Evolutionary conservation across 2,329 filamentous ascomycete genomes (phyloP).

Genomic region (Talaromyces sp.): DNA sequence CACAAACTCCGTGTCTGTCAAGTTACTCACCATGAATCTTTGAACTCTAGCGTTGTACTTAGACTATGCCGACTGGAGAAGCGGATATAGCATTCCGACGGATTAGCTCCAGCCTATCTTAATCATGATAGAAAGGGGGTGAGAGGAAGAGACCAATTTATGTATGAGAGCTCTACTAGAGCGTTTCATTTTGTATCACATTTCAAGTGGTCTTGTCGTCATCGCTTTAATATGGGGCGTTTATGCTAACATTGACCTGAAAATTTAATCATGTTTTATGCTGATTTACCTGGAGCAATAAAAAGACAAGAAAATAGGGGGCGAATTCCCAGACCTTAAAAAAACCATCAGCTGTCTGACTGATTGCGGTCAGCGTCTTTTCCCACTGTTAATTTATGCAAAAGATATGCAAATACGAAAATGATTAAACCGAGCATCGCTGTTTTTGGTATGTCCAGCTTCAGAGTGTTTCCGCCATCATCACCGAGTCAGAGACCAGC

Average conservation of each 20-base stretch:
- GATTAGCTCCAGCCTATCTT: neutral
- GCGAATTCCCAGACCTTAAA: neutral
- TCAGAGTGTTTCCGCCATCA: neutral
- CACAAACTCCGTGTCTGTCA: neutral
- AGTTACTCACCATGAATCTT: neutral
- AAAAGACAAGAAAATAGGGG: neutral
- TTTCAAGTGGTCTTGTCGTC: neutral
- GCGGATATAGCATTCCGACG: neutral
- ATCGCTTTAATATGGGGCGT: neutral
- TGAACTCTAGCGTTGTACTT: neutral
- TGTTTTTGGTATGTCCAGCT: neutral
- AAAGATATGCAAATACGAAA: neutral
- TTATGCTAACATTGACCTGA: neutral
- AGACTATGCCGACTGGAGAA: neutral
- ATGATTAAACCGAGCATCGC: constrained; percentile 1
- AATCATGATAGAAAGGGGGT: neutral
- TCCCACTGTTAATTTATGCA: neutral
- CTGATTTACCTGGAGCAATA: neutral
- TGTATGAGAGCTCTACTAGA: neutral
- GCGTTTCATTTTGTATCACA: neutral
- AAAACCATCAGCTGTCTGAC: neutral
- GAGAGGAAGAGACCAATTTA: neutral
- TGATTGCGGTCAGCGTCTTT: neutral
- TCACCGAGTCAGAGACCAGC: constrained; percentile 32
- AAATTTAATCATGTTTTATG: neutral